These are phyloP conservation scores for Leccinum olivaceopallidum DNA, from an alignment of 768 basidiomycete species.

Conservation along the genomic window DNA sequence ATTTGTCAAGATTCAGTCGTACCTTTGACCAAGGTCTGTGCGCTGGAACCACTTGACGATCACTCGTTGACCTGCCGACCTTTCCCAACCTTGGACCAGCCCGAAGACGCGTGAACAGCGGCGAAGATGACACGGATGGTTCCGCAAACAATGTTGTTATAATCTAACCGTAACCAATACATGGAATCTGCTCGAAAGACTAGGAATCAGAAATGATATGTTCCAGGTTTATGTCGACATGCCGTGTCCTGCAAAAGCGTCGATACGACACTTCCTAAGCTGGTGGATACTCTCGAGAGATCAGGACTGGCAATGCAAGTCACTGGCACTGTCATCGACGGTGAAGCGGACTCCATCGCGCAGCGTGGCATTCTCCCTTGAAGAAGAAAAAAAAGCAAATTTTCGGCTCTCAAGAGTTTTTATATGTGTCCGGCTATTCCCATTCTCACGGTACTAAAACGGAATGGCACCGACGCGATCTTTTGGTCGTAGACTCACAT, in stretches of 20 bases:
- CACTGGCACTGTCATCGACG: conserved; percentile 68
- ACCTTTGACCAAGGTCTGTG: background rate
- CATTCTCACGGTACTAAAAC: conserved; percentile 41
- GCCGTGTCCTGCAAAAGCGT: conserved; percentile 52
- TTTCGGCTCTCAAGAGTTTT: conserved; percentile 9
- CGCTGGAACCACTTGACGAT: background rate
- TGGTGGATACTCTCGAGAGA: conserved; percentile 54
- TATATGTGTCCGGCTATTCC: conserved; percentile 17
- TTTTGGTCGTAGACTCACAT: background rate
- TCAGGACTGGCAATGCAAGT: conserved; percentile 49
- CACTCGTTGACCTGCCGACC: background rate
- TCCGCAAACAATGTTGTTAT: background rate
- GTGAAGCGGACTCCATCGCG: conserved; percentile 51
- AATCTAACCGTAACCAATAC: background rate
- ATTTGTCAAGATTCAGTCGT: no score
- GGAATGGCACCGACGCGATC: background rate
- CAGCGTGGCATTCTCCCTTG: conserved; percentile 66
- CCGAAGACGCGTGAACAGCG: no score
- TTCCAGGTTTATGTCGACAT: conserved; percentile 63
- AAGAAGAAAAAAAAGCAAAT: conserved; percentile 17
- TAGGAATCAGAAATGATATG: conserved; percentile 30
- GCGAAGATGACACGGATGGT: background rate
- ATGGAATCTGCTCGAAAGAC: background rate
- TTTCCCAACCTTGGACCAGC: no score
- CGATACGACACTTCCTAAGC: conserved; percentile 68